Percentiles rank a stretch among this genome's conserved stretches.
Evolutionary conservation across 1,139 yeast species (phyloP).

Genomic region (Yamadazyma trypodendri): DNA sequence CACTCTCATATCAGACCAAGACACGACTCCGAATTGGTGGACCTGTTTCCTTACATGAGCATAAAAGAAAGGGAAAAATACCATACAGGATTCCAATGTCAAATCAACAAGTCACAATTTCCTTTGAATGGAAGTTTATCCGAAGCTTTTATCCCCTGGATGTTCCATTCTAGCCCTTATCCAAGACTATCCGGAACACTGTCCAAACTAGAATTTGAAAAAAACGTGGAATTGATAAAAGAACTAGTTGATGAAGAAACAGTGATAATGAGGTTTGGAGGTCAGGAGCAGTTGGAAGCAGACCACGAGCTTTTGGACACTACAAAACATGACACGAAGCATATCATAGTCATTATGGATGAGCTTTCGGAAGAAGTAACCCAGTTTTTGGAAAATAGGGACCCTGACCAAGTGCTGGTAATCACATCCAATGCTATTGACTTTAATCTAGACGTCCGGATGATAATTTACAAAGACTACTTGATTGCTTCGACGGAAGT

Average conservation of each 20-base stretch:
- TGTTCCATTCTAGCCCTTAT: neutral
- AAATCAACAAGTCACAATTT: neutral
- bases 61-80: slow-evolving; percentile 6
- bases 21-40: slow-evolving; percentile 7
- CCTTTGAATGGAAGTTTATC: slow-evolving; percentile 7
- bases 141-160: neutral
- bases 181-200: no score
- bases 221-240: neutral
- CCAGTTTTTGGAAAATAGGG: slow-evolving; percentile 1
- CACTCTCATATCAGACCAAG: slow-evolving; percentile 9
- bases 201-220: neutral
- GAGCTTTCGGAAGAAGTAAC: neutral
- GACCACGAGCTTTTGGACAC: neutral
- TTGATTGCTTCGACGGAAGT: neutral
- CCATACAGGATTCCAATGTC: slow-evolving; percentile 6
- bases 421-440: slow-evolving; percentile 2
- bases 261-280: neutral
- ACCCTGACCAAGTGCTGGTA: slow-evolving; percentile 1
- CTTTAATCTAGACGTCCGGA: slow-evolving; percentile 3
- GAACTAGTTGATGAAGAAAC: neutral
- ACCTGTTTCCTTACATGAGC: slow-evolving; percentile 10
- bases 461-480: slow-evolving; percentile 1
- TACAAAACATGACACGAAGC: slow-evolving; percentile 2
- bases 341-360: slow-evolving; percentile 4
- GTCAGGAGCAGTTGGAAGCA: no score